Conservation (phyloP, 768 basidiomycete species). For the Lanmaoa pseudosensibilis region DNA sequence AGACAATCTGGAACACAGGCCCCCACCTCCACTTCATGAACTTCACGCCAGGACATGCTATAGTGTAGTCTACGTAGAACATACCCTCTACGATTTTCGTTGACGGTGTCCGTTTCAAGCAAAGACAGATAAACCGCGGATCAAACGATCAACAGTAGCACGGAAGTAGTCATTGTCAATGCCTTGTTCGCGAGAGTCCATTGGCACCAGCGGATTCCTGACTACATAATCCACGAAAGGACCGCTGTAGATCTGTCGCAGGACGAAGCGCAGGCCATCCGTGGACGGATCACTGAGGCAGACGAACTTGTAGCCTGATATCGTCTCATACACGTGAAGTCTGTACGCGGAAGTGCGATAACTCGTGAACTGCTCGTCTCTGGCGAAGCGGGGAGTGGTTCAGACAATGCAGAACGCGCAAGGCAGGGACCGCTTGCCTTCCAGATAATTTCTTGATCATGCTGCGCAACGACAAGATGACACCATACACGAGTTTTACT, state of each 20-base stretch:
- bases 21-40: constrained; percentile 6
- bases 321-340: constrained; percentile 88
- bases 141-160: constrained; percentile 70
- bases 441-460: constrained; percentile 95
- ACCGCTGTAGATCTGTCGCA: constrained; percentile 90
- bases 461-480: constrained; percentile 85
- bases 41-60: constrained; percentile 5
- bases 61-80: constrained; percentile 21
- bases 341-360: constrained; percentile 93
- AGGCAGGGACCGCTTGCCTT: constrained; percentile 41
- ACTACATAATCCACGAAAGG: constrained; percentile 95
- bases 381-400: constrained; percentile 26
- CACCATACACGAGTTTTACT: constrained; percentile 95
- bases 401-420: neutral
- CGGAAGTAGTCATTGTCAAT: constrained; percentile 94
- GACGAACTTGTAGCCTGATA: constrained; percentile 92
- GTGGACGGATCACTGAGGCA: constrained; percentile 86
- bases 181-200: constrained; percentile 82
- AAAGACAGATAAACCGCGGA: constrained; percentile 59
- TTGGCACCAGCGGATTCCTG: constrained; percentile 81
- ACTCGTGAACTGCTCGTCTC: constrained; percentile 88
- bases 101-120: constrained; percentile 18
- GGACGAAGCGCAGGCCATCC: constrained; percentile 77
- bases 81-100: constrained; percentile 18
- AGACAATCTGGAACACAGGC: constrained; percentile 8